Evolutionary conservation across 805 yeast genomes (phyloP).

Genomic region (Candida boleticola): DNA sequence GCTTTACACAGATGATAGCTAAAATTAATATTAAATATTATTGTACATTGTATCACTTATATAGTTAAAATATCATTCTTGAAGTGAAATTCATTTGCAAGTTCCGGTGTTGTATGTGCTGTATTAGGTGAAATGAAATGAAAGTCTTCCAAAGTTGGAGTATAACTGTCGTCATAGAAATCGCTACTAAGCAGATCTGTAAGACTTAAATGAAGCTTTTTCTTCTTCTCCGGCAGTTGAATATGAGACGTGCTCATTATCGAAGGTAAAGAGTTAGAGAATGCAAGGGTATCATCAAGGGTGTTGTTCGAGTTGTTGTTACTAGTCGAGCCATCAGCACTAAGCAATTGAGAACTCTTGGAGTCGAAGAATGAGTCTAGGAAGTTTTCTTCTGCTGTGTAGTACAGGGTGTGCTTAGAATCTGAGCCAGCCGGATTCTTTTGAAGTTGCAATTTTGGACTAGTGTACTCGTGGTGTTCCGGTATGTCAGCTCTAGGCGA

Average conservation of each 20-base stretch:
- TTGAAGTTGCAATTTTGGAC: no score
- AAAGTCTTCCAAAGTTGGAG: not conserved
- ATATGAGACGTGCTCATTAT: not conserved
- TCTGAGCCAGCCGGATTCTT: not conserved
- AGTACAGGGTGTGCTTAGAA: not conserved
- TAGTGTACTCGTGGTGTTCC: no score
- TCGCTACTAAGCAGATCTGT: not conserved
- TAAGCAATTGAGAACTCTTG: no score
- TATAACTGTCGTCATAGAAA: not conserved
- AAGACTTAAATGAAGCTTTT: not conserved
- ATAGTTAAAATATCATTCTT: not conserved
- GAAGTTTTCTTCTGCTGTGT: not conserved
- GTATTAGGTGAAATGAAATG: not conserved
- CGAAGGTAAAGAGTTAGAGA: not conserved
- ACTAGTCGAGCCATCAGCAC: no score
- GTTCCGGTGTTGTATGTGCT: not conserved
- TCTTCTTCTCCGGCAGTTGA: not conserved
- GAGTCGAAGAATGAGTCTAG: not conserved
- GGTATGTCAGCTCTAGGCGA: no score
- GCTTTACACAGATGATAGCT: no score
- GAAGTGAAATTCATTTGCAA: not conserved
- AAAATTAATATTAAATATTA: no score
- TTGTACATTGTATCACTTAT: no score
- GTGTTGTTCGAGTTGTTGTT: no score
- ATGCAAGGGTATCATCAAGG: no score